phyloP scores from a whole-genome alignment of 306 rosid species.

The Sechiopsis laciniata region DNA sequence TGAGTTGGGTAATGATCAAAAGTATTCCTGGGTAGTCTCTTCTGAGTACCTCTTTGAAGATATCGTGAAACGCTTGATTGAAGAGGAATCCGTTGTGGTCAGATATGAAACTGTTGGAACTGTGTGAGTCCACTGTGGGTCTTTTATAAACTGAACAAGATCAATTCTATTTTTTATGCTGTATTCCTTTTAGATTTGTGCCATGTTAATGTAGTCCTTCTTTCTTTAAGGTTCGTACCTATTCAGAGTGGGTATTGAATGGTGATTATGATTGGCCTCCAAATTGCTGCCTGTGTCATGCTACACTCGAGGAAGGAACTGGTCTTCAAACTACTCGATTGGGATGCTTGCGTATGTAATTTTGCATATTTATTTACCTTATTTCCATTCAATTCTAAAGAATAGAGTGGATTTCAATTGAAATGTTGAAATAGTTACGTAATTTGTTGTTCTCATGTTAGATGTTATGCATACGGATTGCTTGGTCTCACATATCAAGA shows the following conservation, averaged over 20 bases:
- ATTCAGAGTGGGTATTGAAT: constrained; percentile 97
- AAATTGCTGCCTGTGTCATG: constrained; percentile 77
- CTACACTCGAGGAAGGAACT: constrained; percentile 54
- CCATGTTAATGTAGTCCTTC: constrained; percentile 28
- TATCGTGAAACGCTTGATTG: too few species aligned
- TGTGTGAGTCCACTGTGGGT: too few species aligned
- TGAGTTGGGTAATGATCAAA: too few species aligned
- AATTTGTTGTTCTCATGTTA: constrained; percentile 32
- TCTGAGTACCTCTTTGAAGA: too few species aligned
- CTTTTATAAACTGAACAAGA: too few species aligned
- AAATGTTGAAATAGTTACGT: constrained; percentile 18
- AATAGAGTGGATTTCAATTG: constrained; percentile 30
- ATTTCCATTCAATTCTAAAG: constrained; percentile 4
- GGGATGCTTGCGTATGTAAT: constrained; percentile 94
- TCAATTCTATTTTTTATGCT: too few species aligned
- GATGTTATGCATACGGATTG: constrained; percentile 91
- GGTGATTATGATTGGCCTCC: constrained; percentile 98
- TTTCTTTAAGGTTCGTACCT: constrained; percentile 64
- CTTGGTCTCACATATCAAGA: constrained; percentile 82
- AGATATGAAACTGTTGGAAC: too few species aligned
- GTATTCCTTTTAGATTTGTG: neutral
- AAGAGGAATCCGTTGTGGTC: too few species aligned
- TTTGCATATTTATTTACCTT: constrained; percentile 27
- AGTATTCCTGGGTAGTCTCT: too few species aligned
- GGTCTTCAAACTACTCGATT: constrained; percentile 74